Conservation (phyloP, 2,329 filamentous ascomycete species). For the Delphinella strobiligena region DNA sequence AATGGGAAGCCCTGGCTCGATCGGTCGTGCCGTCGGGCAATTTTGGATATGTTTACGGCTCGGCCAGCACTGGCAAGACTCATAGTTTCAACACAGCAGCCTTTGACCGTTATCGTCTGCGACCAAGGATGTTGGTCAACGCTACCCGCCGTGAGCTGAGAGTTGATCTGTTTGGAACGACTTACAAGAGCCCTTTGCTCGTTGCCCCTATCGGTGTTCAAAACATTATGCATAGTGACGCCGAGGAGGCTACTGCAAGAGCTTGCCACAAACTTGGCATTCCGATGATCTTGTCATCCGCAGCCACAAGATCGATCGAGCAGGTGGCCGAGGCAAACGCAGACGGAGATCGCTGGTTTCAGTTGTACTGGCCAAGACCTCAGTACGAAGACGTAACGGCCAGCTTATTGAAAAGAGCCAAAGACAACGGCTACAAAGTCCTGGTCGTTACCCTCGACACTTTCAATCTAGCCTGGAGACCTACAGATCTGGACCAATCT, state of each 20-base stretch:
- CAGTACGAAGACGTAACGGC: slow-evolving; percentile 51
- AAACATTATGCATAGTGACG: slow-evolving; percentile 52
- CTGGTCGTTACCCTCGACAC: slow-evolving; percentile 65
- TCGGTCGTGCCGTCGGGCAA: slow-evolving; percentile 18
- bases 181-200: slow-evolving; percentile 36
- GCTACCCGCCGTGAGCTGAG: slow-evolving; percentile 9
- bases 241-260: slow-evolving; percentile 51
- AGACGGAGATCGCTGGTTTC: slow-evolving; percentile 49
- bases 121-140: slow-evolving; percentile 10
- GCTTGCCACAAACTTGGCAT: slow-evolving; percentile 49
- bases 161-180: slow-evolving; percentile 12
- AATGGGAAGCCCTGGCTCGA: slow-evolving; percentile 18
- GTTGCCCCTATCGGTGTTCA: slow-evolving; percentile 62
- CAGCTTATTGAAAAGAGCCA: slow-evolving; percentile 52
- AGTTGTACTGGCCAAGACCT: slow-evolving; percentile 63
- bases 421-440: slow-evolving; percentile 48
- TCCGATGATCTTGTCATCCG: slow-evolving; percentile 57
- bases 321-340: slow-evolving; percentile 50
- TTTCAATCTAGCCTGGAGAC: slow-evolving; percentile 56
- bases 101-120: slow-evolving; percentile 10
- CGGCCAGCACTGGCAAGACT: slow-evolving; percentile 21
- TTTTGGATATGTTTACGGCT: slow-evolving; percentile 24
- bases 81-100: slow-evolving; percentile 16
- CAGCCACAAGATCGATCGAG: slow-evolving; percentile 51
- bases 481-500: slow-evolving; percentile 22